phyloP scores from a whole-genome alignment of 768 basidiomycete species.

The Galerina marginata region DNA sequence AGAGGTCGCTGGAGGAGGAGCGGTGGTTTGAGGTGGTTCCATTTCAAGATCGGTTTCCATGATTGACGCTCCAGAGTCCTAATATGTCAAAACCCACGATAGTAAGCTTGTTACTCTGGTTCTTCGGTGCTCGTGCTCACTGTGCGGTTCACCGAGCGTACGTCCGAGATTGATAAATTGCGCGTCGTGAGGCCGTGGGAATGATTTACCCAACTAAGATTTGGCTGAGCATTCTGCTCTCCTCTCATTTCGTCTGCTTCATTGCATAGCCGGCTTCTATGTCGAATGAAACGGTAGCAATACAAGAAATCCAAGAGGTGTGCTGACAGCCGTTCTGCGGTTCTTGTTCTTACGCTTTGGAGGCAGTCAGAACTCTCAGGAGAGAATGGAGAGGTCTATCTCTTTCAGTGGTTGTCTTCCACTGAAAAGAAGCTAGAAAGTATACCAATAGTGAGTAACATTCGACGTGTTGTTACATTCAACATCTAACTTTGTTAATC shows the following conservation, averaged over 20 bases:
- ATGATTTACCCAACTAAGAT: too few species aligned
- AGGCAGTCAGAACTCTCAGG: slow-evolving; percentile 66
- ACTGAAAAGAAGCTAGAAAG: slow-evolving; percentile 63
- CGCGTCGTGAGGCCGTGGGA: too few species aligned
- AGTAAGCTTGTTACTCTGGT: too few species aligned
- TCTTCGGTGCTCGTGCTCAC: too few species aligned
- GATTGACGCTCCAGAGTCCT: too few species aligned
- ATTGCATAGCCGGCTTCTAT: slow-evolving; percentile 7
- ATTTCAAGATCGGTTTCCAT: too few species aligned
- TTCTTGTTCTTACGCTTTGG: not conserved
- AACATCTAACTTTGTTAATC: not conserved
- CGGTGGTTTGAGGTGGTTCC: slow-evolving; percentile 3
- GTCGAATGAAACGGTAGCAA: slow-evolving; percentile 23
- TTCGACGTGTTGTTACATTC: not conserved
- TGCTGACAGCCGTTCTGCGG: not conserved
- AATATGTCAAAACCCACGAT: too few species aligned
- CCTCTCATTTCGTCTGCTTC: too few species aligned
- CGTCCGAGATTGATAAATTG: too few species aligned
- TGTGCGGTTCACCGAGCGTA: too few species aligned
- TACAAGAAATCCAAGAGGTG: slow-evolving; percentile 30
- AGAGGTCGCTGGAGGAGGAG: slow-evolving; percentile 47
- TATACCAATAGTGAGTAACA: slow-evolving; percentile 54
- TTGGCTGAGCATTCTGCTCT: too few species aligned
- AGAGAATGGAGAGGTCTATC: slow-evolving; percentile 81
- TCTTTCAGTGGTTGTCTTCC: slow-evolving; percentile 83